phyloP scores from a whole-genome alignment of 1,284 basidiomycete species.

The Malassezia globosa region DNA sequence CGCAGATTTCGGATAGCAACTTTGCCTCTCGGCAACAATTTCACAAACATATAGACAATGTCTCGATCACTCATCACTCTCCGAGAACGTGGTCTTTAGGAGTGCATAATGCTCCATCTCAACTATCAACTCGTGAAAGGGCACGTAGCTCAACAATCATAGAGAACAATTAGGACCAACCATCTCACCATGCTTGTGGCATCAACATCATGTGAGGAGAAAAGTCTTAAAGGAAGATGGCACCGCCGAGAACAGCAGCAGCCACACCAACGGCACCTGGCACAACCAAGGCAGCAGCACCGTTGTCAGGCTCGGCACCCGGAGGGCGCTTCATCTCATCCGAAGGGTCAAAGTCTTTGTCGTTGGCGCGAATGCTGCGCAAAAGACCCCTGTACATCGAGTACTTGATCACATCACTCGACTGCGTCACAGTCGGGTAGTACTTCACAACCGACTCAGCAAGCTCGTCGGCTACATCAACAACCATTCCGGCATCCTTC shows the following conservation, averaged over 20 bases:
- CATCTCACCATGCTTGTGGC: too few relatives aligned
- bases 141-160: too few relatives aligned
- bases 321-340: conserved; percentile 14
- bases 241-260: conserved; percentile 36
- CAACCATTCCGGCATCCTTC: conserved; percentile 6
- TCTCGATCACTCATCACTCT: too few relatives aligned
- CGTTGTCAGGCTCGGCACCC: conserved; percentile 7
- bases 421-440: conserved; percentile 38
- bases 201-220: too few relatives aligned
- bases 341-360: conserved; percentile 18
- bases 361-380: conserved; percentile 22
- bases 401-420: conserved; percentile 16
- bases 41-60: too few relatives aligned
- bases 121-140: too few relatives aligned
- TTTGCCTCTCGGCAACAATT: too few relatives aligned
- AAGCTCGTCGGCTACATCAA: conserved; percentile 33
- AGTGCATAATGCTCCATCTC: too few relatives aligned
- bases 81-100: too few relatives aligned
- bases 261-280: conserved; percentile 21
- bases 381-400: conserved; percentile 25
- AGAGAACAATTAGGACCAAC: too few relatives aligned
- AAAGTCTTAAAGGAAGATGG: conserved; percentile 39
- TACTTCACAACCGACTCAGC: conserved; percentile 32
- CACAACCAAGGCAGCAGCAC: conserved; percentile 1
- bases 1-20: too few relatives aligned